phyloP scores from a whole-genome alignment of 306 rosid genomes.

The Sphenostylis stenocarpa region DNA sequence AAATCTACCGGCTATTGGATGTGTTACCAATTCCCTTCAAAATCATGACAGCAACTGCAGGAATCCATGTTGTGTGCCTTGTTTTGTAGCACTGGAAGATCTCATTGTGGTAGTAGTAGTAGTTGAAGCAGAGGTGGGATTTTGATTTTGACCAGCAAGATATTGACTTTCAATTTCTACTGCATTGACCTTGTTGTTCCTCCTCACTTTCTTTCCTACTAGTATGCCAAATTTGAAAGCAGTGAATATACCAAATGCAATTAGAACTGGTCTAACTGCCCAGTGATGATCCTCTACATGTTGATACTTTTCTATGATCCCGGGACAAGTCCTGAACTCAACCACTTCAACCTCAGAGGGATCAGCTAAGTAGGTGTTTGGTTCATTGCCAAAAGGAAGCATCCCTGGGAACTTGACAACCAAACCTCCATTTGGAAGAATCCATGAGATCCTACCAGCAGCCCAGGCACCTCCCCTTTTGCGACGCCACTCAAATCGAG shows the following conservation, averaged over 20 bases:
- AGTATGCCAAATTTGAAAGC: constrained; percentile 65
- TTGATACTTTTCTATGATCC: constrained; percentile 74
- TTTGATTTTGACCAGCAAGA: constrained; percentile 58
- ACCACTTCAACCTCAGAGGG: constrained; percentile 87
- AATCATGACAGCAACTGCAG: constrained; percentile 67
- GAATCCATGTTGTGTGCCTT: constrained; percentile 60
- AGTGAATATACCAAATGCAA: constrained; percentile 72
- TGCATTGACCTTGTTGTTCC: constrained; percentile 48
- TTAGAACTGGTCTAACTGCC: constrained; percentile 78
- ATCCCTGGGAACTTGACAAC: constrained; percentile 82
- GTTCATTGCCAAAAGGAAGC: constrained; percentile 54
- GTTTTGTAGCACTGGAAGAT: constrained; percentile 17
- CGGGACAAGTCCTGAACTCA: constrained; percentile 59
- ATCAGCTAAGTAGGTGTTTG: constrained; percentile 63
- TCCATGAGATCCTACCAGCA: constrained; percentile 74
- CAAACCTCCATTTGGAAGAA: constrained; percentile 84
- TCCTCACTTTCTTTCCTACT: constrained; percentile 57
- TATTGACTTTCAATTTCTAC: constrained; percentile 43
- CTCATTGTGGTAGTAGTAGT: neutral
- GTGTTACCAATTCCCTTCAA: constrained; percentile 58
- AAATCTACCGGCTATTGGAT: constrained; percentile 38
- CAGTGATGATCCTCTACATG: constrained; percentile 93
- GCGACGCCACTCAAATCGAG: constrained; percentile 83
- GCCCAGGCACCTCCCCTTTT: constrained; percentile 61
- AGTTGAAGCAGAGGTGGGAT: constrained; percentile 38